These are phyloP conservation scores for Silene coronaria DNA, from an alignment of 179 eudicot genomes.

Conservation along the genomic window DNA sequence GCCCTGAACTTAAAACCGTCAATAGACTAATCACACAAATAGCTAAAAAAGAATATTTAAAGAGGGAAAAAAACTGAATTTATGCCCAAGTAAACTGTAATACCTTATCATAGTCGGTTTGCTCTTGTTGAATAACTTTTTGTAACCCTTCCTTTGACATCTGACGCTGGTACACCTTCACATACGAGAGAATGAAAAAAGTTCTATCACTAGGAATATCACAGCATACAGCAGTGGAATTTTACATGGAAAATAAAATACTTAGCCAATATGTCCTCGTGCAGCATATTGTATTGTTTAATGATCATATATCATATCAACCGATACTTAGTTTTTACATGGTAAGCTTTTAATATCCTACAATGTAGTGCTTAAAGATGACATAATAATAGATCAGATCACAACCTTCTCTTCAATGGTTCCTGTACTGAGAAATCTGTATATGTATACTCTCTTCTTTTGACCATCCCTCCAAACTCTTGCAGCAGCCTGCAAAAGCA, in stretches of 20 bases:
- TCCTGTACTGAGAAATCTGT: constrained; percentile 93
- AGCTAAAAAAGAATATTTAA: constrained; percentile 4
- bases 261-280: neutral
- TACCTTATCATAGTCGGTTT: constrained; percentile 48
- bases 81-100: constrained; percentile 5
- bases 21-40: constrained; percentile 13
- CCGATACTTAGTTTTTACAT: neutral
- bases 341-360: neutral
- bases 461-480: constrained; percentile 99
- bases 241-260: neutral
- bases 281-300: neutral
- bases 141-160: constrained; percentile 99
- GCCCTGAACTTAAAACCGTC: constrained; percentile 44
- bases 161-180: constrained; percentile 99
- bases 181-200: constrained; percentile 2
- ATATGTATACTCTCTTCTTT: constrained; percentile 90
- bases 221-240: neutral
- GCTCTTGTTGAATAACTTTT: constrained; percentile 89
- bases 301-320: neutral
- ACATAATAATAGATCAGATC: constrained; percentile 11
- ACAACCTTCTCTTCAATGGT: constrained; percentile 97
- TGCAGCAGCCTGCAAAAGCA: constrained; percentile 79
- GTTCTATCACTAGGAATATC: neutral
- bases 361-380: neutral
- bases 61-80: neutral